These are phyloP conservation scores for Sanghuangporus sanghuang DNA, from an alignment of 1,284 basidiomycete species.

Conservation along the genomic window DNA sequence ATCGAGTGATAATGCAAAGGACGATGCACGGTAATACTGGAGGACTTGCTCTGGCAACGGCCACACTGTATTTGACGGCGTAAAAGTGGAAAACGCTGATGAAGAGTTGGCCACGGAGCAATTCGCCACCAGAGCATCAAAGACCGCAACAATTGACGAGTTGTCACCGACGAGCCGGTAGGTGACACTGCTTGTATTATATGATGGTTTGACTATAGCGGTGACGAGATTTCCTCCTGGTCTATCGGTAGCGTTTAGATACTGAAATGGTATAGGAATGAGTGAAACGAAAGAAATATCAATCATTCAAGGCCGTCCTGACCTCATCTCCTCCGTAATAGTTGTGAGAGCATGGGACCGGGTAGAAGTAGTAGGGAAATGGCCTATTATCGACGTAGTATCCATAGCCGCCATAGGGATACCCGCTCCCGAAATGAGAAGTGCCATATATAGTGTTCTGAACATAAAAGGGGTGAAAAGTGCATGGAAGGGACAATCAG, in stretches of 20 bases:
- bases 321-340: constrained; percentile 25
- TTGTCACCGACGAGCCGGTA: constrained; percentile 25
- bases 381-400: constrained; percentile 9
- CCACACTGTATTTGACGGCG: constrained; percentile 1
- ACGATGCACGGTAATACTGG: constrained; percentile 27
- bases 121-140: constrained; percentile 20
- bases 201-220: constrained; percentile 14
- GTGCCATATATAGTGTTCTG: constrained; percentile 16
- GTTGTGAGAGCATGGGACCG: constrained; percentile 17
- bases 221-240: constrained; percentile 20
- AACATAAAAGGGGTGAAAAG: neutral
- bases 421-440: constrained; percentile 16
- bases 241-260: constrained; percentile 19
- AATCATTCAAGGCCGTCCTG: neutral
- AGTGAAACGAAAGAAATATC: neutral
- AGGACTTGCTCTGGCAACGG: constrained; percentile 24
- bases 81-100: constrained; percentile 9
- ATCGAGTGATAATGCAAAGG: constrained; percentile 24
- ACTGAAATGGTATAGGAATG: constrained; percentile 13
- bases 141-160: constrained; percentile 21
- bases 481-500: too few species aligned
- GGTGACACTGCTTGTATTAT: constrained; percentile 18
- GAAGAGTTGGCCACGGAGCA: constrained; percentile 20
- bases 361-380: constrained; percentile 23
- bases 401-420: constrained; percentile 16